phyloP scores from a whole-genome alignment of 2,329 filamentous ascomycete species.

The Cladorrhinum sp. region DNA sequence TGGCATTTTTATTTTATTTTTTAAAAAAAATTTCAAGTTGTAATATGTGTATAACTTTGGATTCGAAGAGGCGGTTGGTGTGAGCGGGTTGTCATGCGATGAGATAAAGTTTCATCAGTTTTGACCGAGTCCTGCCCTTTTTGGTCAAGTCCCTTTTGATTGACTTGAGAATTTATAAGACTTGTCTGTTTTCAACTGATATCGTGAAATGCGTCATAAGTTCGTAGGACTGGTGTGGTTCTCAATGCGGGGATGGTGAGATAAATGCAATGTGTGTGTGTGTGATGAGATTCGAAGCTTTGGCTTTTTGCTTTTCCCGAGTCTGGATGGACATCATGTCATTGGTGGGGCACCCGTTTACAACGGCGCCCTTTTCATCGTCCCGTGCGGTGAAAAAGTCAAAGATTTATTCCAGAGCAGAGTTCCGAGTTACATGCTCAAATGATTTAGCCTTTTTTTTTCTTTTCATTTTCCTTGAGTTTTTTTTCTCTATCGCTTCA shows the following conservation, averaged over 20 bases:
- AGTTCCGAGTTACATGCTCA: too few relatives aligned
- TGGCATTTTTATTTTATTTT: constrained; percentile 17
- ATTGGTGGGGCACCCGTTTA: constrained; percentile 8
- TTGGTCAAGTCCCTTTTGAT: too few relatives aligned
- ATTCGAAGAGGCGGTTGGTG: too few relatives aligned
- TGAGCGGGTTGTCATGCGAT: too few relatives aligned
- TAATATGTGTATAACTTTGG: neutral
- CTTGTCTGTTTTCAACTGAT: neutral
- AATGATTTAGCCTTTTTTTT: too few relatives aligned
- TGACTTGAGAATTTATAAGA: neutral
- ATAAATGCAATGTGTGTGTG: neutral
- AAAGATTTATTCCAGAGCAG: neutral
- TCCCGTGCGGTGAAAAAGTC: neutral
- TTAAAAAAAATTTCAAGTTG: too few relatives aligned
- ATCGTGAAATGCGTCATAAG: constrained; percentile 16
- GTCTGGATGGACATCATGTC: constrained; percentile 11
- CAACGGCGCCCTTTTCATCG: neutral
- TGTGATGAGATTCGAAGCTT: neutral
- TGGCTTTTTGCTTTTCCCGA: neutral
- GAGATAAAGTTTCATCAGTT: too few relatives aligned
- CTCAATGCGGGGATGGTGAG: neutral
- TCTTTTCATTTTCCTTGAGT: neutral
- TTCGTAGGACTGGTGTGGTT: constrained; percentile 9
- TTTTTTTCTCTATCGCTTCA: neutral
- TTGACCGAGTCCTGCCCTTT: too few relatives aligned